Percentiles rank a stretch among this genome's conserved stretches.
phyloP scores from a whole-genome alignment of 192 early-diverging fungal genomes.

The Powellomyces hirtus region DNA sequence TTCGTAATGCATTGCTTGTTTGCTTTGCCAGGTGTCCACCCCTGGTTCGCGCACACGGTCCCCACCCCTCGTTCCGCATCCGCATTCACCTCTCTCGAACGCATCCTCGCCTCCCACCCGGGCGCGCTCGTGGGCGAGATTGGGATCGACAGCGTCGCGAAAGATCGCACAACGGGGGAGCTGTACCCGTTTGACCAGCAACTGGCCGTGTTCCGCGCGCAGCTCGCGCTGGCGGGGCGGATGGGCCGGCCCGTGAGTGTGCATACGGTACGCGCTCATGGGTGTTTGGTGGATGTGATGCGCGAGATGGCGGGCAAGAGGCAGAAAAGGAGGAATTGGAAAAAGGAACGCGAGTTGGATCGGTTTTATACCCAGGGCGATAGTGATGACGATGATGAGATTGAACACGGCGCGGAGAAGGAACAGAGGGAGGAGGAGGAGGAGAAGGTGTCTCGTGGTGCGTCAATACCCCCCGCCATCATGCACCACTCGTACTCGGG shows the following conservation, averaged over 20 bases:
- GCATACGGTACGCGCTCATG: constrained; percentile 79
- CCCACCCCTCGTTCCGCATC: background rate
- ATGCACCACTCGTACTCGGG: constrained; percentile 88
- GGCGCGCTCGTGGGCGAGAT: constrained; percentile 61
- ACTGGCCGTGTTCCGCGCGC: constrained; percentile 55
- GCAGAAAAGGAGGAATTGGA: constrained; percentile 19
- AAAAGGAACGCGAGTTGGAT: no score
- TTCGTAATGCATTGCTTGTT: no score
- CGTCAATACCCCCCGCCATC: constrained; percentile 40
- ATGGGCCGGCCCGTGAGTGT: constrained; percentile 63
- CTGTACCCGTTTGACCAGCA: constrained; percentile 49
- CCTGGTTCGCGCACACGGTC: constrained; percentile 36
- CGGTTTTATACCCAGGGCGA: no score
- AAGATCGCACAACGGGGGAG: constrained; percentile 35
- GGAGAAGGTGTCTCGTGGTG: background rate
- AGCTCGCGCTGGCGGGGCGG: constrained; percentile 69
- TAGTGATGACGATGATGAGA: constrained; percentile 30
- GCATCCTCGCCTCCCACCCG: constrained; percentile 33
- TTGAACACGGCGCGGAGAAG: no score
- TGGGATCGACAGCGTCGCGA: constrained; percentile 60
- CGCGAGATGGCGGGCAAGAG: constrained; percentile 26
- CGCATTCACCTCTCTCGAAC: background rate
- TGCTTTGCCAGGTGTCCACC: constrained; percentile 31
- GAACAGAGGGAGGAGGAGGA: constrained; percentile 15
- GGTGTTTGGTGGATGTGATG: constrained; percentile 50